Conservation (phyloP, 2,329 filamentous ascomycete species). For the Teratosphaeria nubilosa region DNA sequence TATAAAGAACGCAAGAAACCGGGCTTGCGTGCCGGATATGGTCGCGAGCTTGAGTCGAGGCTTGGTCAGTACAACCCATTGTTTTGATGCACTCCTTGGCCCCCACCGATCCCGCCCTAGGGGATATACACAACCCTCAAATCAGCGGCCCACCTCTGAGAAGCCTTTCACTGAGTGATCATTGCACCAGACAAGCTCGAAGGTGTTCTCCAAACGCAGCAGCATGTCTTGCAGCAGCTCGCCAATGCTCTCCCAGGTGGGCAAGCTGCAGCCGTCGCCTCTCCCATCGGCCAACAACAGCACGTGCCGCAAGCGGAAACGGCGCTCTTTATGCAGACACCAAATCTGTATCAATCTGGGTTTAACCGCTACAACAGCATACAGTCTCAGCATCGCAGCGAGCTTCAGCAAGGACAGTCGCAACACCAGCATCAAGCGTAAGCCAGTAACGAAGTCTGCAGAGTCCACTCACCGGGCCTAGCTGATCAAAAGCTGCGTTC, state of each 20-base stretch:
- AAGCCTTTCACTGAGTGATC: neutral
- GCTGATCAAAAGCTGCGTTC: neutral
- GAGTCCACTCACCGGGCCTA: neutral
- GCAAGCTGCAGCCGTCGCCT: constrained; percentile 4
- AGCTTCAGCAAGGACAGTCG: constrained; percentile 8
- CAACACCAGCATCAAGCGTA: constrained; percentile 12
- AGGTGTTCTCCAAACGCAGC: constrained; percentile 34
- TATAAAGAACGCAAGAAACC: constrained; percentile 64
- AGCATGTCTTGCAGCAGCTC: constrained; percentile 37
- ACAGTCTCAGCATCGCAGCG: constrained; percentile 8
- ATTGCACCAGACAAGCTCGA: constrained; percentile 35
- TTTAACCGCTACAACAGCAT: neutral
- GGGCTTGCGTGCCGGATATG: constrained; percentile 45
- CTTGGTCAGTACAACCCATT: constrained; percentile 35
- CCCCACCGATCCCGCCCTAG: too few relatives aligned
- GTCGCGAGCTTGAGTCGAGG: constrained; percentile 51
- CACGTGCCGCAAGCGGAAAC: constrained; percentile 35
- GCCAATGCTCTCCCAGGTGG: constrained; percentile 15
- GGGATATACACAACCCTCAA: neutral
- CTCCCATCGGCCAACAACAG: constrained; percentile 19
- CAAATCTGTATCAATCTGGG: constrained; percentile 22
- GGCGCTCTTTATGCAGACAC: constrained; percentile 37
- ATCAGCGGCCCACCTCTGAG: neutral
- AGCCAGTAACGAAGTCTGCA: neutral
- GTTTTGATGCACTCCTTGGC: neutral